phyloP scores from a whole-genome alignment of 2,329 filamentous ascomycete species.

The Cercospora brassicicola region DNA sequence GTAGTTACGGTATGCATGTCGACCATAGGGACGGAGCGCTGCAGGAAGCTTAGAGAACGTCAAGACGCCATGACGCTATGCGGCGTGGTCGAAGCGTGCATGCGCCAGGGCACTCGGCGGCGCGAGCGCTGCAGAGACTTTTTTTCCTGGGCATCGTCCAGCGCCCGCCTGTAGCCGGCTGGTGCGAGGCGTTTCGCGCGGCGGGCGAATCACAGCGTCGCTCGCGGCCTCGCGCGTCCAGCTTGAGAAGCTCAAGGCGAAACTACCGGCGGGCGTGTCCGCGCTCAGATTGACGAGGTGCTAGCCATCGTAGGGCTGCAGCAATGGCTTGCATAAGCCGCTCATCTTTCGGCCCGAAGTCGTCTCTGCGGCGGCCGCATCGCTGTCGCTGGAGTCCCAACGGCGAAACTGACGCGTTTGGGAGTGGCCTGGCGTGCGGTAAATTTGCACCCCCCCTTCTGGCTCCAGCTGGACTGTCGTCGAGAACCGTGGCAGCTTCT shows the following conservation, averaged over 20 bases:
- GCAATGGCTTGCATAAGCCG: conserved; percentile 18
- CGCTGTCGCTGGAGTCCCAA: not conserved
- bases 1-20: conserved; percentile 11
- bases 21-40: conserved; percentile 14
- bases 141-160: conserved; percentile 9
- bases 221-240: not conserved
- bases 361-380: not conserved
- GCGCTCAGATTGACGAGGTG: conserved; percentile 16
- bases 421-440: not conserved
- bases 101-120: conserved; percentile 16
- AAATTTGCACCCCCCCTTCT: not conserved
- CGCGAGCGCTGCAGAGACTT: conserved; percentile 27
- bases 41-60: conserved; percentile 13
- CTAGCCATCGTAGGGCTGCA: conserved; percentile 22
- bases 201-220: conserved; percentile 9
- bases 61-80: conserved; percentile 24
- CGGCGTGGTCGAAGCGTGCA: conserved; percentile 24
- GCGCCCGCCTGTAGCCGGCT: not conserved
- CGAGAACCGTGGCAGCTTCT: not conserved
- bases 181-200: conserved; percentile 1
- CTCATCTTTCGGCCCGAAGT: conserved; percentile 16
- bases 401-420: conserved; percentile 19
- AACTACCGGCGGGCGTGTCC: conserved; percentile 6
- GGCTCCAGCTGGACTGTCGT: conserved; percentile 8
- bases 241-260: conserved; percentile 15